phyloP scores from a whole-genome alignment of 495 filamentous ascomycete genomes.

The Aspergillus homomorphus region DNA sequence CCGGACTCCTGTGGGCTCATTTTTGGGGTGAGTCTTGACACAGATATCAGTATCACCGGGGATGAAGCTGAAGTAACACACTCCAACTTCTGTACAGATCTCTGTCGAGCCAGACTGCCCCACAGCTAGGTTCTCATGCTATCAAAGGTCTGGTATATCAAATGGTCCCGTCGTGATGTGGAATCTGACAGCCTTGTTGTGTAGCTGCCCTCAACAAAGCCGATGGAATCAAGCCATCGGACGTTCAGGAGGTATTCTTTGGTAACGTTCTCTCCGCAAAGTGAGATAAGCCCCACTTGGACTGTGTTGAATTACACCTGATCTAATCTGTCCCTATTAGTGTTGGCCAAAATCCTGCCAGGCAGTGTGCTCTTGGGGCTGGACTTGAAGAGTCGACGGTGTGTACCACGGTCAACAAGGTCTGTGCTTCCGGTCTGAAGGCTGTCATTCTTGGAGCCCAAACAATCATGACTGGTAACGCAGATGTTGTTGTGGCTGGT shows the following conservation, averaged over 20 bases:
- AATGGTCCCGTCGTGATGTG: not conserved
- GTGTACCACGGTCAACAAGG: conserved; percentile 96
- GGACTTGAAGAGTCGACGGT: conserved; percentile 75
- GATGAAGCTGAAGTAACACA: conserved; percentile 10
- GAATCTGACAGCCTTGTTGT: conserved; percentile 16
- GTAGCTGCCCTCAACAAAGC: conserved; percentile 81
- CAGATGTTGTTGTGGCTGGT: conserved; percentile 84
- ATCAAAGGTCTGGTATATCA: conserved; percentile 68
- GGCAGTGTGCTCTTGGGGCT: conserved; percentile 86
- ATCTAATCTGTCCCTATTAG: conserved; percentile 43
- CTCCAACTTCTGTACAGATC: conserved; percentile 51
- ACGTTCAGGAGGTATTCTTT: conserved; percentile 95
- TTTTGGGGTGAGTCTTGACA: conserved; percentile 69
- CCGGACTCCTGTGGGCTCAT: conserved; percentile 88
- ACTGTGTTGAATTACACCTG: not conserved
- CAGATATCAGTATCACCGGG: not conserved
- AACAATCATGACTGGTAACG: conserved; percentile 93
- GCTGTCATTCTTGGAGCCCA: conserved; percentile 92
- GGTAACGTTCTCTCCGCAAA: conserved; percentile 96
- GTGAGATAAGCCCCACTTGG: conserved; percentile 47
- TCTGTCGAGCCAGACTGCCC: conserved; percentile 79
- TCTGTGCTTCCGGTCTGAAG: conserved; percentile 92
- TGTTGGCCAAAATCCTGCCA: conserved; percentile 92
- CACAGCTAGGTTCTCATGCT: conserved; percentile 82
- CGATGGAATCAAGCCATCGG: conserved; percentile 74